Percentiles rank a stretch among this genome's conserved stretches.
Conservation (phyloP, 495 filamentous ascomycete genomes). For the Evernia prunastri region DNA sequence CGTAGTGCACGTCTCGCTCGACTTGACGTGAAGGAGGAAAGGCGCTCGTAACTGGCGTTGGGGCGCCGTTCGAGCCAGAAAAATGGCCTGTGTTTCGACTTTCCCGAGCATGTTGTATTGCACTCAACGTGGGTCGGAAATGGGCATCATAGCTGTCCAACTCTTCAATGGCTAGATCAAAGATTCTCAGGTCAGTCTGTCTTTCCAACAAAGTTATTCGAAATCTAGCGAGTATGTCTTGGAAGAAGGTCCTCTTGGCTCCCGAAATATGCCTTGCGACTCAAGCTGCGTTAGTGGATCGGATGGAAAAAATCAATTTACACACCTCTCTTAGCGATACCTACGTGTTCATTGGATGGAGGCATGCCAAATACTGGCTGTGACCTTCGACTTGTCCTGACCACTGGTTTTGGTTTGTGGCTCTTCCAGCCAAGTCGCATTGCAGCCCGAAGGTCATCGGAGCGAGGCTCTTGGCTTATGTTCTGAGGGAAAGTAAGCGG, state of each 20-base stretch:
- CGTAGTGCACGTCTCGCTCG: neutral
- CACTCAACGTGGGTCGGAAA: neutral
- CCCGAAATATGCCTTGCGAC: neutral
- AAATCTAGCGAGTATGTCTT: neutral
- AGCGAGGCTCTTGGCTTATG: constrained; percentile 1
- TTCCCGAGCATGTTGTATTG: neutral
- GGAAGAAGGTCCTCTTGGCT: neutral
- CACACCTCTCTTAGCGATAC: constrained; percentile 12
- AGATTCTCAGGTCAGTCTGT: neutral
- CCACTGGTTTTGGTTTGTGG: constrained; percentile 14
- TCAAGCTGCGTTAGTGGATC: neutral
- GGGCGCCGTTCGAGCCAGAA: neutral
- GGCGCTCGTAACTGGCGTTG: neutral
- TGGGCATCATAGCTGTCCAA: neutral
- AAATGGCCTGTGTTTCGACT: neutral
- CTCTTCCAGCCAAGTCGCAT: constrained; percentile 14
- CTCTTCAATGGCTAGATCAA: neutral
- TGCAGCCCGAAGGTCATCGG: constrained; percentile 6
- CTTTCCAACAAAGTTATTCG: neutral
- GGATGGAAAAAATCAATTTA: neutral
- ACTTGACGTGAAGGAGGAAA: neutral
- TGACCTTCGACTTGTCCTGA: constrained; percentile 11
- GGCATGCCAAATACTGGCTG: constrained; percentile 9
- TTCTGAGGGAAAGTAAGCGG: neutral
- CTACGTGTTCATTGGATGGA: constrained; percentile 2